Evolutionary conservation across 177 flowering plant genomes (phyloP), one percentile per base, ranked within the genome.

Genomic region (Telopea speciosissima): DNA sequence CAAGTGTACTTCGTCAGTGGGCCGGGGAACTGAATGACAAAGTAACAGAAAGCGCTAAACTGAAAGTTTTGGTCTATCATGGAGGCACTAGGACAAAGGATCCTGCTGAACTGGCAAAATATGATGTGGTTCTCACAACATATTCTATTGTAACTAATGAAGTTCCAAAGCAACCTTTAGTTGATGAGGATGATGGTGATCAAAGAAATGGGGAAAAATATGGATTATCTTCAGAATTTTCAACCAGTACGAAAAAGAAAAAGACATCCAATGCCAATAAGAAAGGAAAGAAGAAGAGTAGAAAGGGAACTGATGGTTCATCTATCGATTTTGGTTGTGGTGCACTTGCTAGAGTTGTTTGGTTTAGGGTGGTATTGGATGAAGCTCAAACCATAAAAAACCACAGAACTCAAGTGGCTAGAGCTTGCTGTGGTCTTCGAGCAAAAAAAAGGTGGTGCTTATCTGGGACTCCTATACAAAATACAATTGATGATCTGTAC

Each of bases 351-450:
- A 91, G 76, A 76, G 98, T 96, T 24, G 77, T 80, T 62, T 96
- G 99, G 99, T 85, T 74, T 66, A 84, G 99, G 78, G 97, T 96
- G 66, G 78, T 96, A 66, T 81, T 96, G 24, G 99, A 96, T 87
- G 99, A 96, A 84, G 98, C 99, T 73, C 99, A 96, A 74, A 91
- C 97, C 25, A 96, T 93, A 44, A 96, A 96, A 70, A 96, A 96
- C 73, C 94, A 93, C 71, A 82, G 98, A 79, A 96, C 99, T 59
- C 96, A 83, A 79, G 93, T 93, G 52, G 97, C 99, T 72, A 85
- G 95, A 84, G 97, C 99, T 31, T 96, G 99, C 79, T 90, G 93
- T 76, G 88, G 97, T 69, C 96, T 96, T 74, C 84, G 95, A 75
- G 98, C 99, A 66, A 96, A 93, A 77, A 83, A 85, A 78, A 87